Evolutionary conservation across 257 asterid species (phyloP), one percentile per base, ranked within the genome.

Genomic region (Scutellaria galericulata): DNA sequence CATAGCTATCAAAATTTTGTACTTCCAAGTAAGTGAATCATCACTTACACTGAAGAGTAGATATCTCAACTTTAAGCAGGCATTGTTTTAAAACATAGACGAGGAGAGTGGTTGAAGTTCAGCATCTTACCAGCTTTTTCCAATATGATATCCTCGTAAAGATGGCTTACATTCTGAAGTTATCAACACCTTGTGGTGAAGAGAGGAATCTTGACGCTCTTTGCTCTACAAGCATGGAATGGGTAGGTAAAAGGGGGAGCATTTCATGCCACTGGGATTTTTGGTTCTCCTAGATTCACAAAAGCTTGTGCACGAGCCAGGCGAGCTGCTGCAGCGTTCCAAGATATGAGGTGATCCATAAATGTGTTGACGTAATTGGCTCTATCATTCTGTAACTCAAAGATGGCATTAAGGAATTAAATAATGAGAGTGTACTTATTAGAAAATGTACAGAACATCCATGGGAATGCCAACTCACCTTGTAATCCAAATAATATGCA

Each of bases 231-330:
- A 39, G 40, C 27, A 27, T 7, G 39, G 7, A 2, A 31, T 7
- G 57, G 53, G 46, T 6, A 24, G 59, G 48, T 13, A 12, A 52
- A 46, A 52, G 46, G 45, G 46, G 66, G 74, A 13, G 45, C 37
- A 7, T 59, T 37, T 93, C 90, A 93, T 6, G 96, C 98, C 60
- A 89, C 90, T 6, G 97, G 98, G 65, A 93, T 89, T 78, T 85
- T 88, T 56, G 98, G 96, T 78, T 93, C 98, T 0, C 98, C 97
- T 78, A 93, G 75, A 83, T 93, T 91, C 60, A 91, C 96, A 68
- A 93, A 93, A 69, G 97, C 90, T 79, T 93, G 96, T 4, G 98
- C 97, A 57, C 96, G 96, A 77, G 84, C 98, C 86, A 93, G 53
- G 31, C 96, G 96, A 24, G 84, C 96, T 84, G 88, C 84, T 72